phyloP scores from a whole-genome alignment of 805 yeast species.

The Cyberlindnera galapagoensis region DNA sequence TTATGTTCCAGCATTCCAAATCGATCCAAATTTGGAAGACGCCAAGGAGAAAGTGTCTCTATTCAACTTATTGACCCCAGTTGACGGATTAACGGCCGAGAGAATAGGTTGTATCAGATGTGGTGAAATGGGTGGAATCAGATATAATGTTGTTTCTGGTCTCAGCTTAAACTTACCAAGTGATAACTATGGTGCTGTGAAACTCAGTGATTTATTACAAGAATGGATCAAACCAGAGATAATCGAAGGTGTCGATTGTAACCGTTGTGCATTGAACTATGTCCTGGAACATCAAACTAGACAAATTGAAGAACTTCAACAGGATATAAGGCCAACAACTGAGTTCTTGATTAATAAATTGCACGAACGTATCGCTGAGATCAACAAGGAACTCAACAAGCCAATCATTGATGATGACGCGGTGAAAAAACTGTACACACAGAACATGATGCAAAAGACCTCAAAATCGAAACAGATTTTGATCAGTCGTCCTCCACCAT shows the following conservation, averaged over 20 bases:
- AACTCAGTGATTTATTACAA: conserved; percentile 46
- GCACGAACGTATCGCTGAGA: conserved; percentile 38
- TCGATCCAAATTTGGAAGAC: conserved; percentile 59
- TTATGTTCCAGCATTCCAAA: conserved; percentile 65
- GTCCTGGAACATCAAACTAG: conserved; percentile 44
- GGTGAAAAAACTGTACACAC: conserved; percentile 66
- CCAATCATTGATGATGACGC: conserved; percentile 76
- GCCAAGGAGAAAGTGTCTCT: conserved; percentile 41
- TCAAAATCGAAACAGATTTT: conserved; percentile 80
- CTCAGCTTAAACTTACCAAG: conserved; percentile 63
- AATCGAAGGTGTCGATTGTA: conserved; percentile 91
- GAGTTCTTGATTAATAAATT: conserved; percentile 30
- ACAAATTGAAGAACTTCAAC: conserved; percentile 28
- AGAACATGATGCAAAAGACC: conserved; percentile 66
- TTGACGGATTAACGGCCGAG: conserved; percentile 84
- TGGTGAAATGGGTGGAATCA: conserved; percentile 91
- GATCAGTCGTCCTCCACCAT: conserved; percentile 76
- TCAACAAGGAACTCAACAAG: conserved; percentile 48
- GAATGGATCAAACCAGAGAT: conserved; percentile 77
- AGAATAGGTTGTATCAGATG: conserved; percentile 86
- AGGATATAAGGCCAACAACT: conserved; percentile 14
- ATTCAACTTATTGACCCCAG: conserved; percentile 70
- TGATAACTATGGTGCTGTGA: conserved; percentile 34
- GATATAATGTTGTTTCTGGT: conserved; percentile 74
- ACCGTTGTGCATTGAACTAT: conserved; percentile 75